Base-by-base conservation (phyloP, 2,329 filamentous ascomycete genomes). In the Rhinocladiella mackenziei region DNA sequence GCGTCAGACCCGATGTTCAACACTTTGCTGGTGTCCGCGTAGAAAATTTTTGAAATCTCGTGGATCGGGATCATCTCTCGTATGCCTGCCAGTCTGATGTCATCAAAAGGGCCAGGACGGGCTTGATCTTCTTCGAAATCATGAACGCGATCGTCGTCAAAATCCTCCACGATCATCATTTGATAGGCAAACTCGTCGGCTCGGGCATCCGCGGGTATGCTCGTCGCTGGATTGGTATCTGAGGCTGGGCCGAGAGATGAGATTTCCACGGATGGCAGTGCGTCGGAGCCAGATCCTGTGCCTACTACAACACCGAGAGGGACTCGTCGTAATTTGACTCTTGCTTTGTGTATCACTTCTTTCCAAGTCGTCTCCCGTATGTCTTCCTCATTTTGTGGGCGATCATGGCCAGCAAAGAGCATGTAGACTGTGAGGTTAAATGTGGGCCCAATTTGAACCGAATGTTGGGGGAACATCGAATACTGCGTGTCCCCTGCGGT, bases 381-480 rank as follows among this genome's bases (percentile, higher is more conserved):
- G 57, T 77, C 66, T 62, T 79, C 65, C 65, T 80, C 66, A 56
- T 76, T 70, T 13, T 76, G 72, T 2, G 73, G 68, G 28, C 77
- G 67, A 31, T 82, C 71, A 63, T 97, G 89, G 1, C 88, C 85
- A 2, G 83, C 75, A 58, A 97, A 98, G 1, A 97, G 76, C 89
- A 97, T 96, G 65, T 97, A 98, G 55, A 97, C 70, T 0, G 89
- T 94, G 5, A 97, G 65, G 0, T 79, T 84, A 59, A 96, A 97
- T 0, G 82, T 79, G 0, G 91, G 89, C 0, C 92, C 92, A 48
- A 97, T 84, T 60, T 96, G 89, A 33, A 87, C 80, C 0, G 83
- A 75, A 7, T 71, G 67, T 0, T 69, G 74, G 4, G 82, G 77
- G 29, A 78, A 72, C 51, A 80, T 74, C 2, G 79, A 77, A 64